phyloP scores from a whole-genome alignment of 495 filamentous ascomycete species.

The Penicillium samsonianum region DNA sequence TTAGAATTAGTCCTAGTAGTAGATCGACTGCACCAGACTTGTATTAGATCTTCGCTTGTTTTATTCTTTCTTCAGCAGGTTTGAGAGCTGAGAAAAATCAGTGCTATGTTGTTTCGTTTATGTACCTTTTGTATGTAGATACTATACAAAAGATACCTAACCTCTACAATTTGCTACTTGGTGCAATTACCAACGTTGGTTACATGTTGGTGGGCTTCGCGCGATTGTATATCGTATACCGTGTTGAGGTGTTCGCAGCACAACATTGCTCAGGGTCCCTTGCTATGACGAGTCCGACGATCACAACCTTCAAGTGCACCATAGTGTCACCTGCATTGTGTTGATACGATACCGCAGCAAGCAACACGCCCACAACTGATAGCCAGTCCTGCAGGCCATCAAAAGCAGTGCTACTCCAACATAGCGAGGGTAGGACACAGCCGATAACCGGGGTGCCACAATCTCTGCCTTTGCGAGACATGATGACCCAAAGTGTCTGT shows the following conservation, averaged over 20 bases:
- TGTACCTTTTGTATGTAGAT: no score
- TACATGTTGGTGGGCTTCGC: no score
- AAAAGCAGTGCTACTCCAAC: not conserved
- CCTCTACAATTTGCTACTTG: no score
- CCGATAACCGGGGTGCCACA: conserved; percentile 3
- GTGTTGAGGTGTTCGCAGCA: not conserved
- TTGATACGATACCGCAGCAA: not conserved
- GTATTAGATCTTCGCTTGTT: no score
- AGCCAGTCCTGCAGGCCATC: not conserved
- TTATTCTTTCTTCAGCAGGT: no score
- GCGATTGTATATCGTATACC: not conserved
- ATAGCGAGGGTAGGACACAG: not conserved
- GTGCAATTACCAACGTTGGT: no score
- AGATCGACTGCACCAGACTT: no score
- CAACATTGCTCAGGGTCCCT: not conserved
- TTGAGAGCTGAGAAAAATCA: no score
- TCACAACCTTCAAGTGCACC: not conserved
- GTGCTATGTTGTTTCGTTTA: no score
- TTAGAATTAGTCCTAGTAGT: no score
- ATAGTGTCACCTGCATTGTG: not conserved
- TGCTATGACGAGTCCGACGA: not conserved
- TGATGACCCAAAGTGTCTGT: not conserved
- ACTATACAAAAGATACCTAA: no score
- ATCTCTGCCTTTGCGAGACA: not conserved
- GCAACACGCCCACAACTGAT: not conserved